Percentiles rank a stretch among this genome's conserved stretches.
These are phyloP conservation scores for Podila minutissima DNA, from an alignment of 192 early-diverging fungal species.

Conservation along the genomic window DNA sequence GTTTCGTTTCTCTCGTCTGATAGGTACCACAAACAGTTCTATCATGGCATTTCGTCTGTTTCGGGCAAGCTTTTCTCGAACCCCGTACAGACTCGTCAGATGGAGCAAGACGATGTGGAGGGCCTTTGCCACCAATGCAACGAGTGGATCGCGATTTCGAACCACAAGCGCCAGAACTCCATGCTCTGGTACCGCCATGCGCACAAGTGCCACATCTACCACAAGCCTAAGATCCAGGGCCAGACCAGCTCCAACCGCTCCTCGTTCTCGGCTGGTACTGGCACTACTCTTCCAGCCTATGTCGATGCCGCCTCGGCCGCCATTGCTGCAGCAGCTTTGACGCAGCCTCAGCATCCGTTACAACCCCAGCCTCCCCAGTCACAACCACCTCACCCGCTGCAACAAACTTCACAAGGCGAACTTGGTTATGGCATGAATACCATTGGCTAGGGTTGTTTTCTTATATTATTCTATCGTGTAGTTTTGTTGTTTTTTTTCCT, in stretches of 20 bases:
- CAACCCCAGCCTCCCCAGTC: neutral
- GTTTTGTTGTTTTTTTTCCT: neutral
- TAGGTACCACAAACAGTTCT: constrained; percentile 90
- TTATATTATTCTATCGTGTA: neutral
- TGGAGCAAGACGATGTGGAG: constrained; percentile 75
- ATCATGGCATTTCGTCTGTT: constrained; percentile 87
- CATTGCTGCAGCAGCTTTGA: neutral
- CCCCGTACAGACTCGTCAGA: constrained; percentile 77
- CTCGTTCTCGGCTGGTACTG: constrained; percentile 37
- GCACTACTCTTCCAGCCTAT: constrained; percentile 22
- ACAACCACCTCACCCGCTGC: neutral
- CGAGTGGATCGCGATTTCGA: constrained; percentile 83
- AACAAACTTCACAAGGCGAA: neutral
- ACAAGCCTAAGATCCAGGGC: constrained; percentile 71
- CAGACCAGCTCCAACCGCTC: constrained; percentile 38
- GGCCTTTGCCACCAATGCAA: constrained; percentile 87
- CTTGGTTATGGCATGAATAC: neutral
- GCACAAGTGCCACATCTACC: constrained; percentile 85
- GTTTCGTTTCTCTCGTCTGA: neutral
- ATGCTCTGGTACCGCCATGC: constrained; percentile 90
- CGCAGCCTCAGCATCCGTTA: neutral
- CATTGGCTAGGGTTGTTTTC: neutral
- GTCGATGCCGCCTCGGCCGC: constrained; percentile 1
- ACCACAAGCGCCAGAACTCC: constrained; percentile 78
- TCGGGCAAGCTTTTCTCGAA: constrained; percentile 79